A percentile compares a stretch with the other conserved stretches of the same genome.
Evolutionary conservation across 495 filamentous ascomycete species (phyloP).

Genomic region (Apodospora peruviana): DNA sequence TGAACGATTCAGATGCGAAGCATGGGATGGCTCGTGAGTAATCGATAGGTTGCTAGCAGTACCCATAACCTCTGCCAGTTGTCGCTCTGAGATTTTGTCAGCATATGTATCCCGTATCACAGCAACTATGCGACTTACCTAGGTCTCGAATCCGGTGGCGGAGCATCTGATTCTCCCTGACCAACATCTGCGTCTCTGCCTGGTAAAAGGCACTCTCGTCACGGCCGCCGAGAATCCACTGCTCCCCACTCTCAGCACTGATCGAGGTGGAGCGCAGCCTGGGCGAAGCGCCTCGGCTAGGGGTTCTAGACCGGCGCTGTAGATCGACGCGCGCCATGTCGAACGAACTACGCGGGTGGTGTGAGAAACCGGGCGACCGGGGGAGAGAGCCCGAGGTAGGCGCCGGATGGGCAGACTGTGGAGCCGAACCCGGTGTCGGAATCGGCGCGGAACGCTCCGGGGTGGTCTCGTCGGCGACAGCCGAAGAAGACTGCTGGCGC

Average conservation of each 20-base stretch:
- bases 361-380: constrained; percentile 49
- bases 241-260: constrained; percentile 44
- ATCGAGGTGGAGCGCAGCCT: constrained; percentile 50
- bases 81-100: constrained; percentile 3
- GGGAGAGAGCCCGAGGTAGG: constrained; percentile 32
- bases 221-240: constrained; percentile 42
- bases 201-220: constrained; percentile 88
- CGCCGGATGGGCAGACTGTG: constrained; percentile 19
- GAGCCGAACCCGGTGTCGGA: constrained; percentile 18
- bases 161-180: constrained; percentile 91
- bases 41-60: not conserved
- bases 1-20: constrained; percentile 1
- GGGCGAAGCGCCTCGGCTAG: constrained; percentile 52
- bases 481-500: constrained; percentile 43
- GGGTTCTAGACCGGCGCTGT: constrained; percentile 48
- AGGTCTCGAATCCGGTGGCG: constrained; percentile 78
- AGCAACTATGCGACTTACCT: constrained; percentile 48
- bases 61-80: constrained; percentile 1
- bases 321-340: constrained; percentile 51
- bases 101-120: not conserved
- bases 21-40: constrained; percentile 2
- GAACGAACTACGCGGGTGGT: constrained; percentile 50
- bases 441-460: constrained; percentile 55
- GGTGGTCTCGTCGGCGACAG: constrained; percentile 58
- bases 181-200: constrained; percentile 81